phyloP scores from a whole-genome alignment of 2,329 filamentous ascomycete species.

The Colletotrichum sp. region DNA sequence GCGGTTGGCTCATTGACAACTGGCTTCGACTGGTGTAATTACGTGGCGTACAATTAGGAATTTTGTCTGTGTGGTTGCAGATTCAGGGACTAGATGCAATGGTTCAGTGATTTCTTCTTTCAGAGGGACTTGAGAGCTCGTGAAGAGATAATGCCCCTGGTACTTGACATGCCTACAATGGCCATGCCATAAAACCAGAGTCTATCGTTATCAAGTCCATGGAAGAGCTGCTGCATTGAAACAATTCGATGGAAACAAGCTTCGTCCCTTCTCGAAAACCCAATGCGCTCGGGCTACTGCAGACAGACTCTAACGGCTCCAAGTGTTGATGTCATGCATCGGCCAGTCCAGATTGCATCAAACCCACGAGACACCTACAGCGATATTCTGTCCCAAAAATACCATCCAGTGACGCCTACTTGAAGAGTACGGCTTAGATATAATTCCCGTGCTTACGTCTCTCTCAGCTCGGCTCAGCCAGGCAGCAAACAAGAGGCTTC shows the following conservation, averaged over 20 bases:
- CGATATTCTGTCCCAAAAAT: background rate
- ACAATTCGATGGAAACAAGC: background rate
- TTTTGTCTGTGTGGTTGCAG: background rate
- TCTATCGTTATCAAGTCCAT: background rate
- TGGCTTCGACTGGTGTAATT: background rate
- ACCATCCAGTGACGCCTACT: background rate
- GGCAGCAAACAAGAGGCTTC: background rate
- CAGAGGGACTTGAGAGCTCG: background rate
- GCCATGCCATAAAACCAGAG: background rate
- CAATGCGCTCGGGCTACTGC: background rate
- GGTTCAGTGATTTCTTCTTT: background rate
- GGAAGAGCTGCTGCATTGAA: background rate
- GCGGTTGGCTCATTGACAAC: background rate
- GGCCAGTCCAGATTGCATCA: background rate
- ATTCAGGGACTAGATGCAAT: background rate
- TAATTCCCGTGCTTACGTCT: background rate
- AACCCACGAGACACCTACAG: background rate
- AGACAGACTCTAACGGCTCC: background rate
- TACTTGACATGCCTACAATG: background rate
- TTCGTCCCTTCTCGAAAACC: background rate
- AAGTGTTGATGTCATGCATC: background rate
- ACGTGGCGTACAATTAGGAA: background rate
- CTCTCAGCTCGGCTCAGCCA: background rate
- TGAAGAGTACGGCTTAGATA: background rate
- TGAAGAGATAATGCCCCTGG: background rate